phyloP scores from a whole-genome alignment of 768 basidiomycete genomes.

The Kwoniella dendrophila region DNA sequence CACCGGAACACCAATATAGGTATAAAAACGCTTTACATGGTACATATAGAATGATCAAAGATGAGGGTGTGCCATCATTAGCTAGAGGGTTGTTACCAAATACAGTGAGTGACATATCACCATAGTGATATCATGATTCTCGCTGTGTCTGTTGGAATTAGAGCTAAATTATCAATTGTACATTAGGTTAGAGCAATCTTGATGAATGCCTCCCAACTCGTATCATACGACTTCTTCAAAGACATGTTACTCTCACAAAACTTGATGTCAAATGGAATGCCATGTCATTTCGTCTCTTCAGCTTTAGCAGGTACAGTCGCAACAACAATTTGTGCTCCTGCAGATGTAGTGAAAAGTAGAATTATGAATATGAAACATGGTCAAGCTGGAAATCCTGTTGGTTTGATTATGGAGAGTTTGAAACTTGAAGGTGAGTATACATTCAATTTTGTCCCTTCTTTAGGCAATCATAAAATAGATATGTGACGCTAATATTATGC shows the following conservation, averaged over 20 bases:
- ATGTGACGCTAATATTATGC: neutral
- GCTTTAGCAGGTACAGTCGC: slow-evolving; percentile 53
- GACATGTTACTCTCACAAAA: slow-evolving; percentile 36
- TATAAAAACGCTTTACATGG: slow-evolving; percentile 53
- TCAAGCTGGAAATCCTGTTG: slow-evolving; percentile 28
- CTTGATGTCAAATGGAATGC: slow-evolving; percentile 45
- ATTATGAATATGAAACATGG: slow-evolving; percentile 47
- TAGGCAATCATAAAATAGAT: neutral
- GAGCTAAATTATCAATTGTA: neutral
- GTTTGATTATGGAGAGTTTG: slow-evolving; percentile 35
- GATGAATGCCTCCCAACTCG: slow-evolving; percentile 54
- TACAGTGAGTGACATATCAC: slow-evolving; percentile 34
- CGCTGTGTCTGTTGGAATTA: neutral
- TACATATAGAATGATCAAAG: slow-evolving; percentile 45
- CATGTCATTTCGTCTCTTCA: slow-evolving; percentile 50
- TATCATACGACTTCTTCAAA: slow-evolving; percentile 55
- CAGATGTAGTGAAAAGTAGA: slow-evolving; percentile 53
- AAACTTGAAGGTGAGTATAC: slow-evolving; percentile 34
- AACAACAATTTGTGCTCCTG: slow-evolving; percentile 54
- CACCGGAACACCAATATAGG: slow-evolving; percentile 35
- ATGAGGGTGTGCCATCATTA: slow-evolving; percentile 45
- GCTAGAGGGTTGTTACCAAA: slow-evolving; percentile 48
- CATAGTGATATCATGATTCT: neutral
- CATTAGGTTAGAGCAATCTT: slow-evolving; percentile 51
- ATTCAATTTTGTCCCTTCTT: neutral